phyloP scores from a whole-genome alignment of 164 flowering plant genomes.

The Stephania cephalantha region DNA sequence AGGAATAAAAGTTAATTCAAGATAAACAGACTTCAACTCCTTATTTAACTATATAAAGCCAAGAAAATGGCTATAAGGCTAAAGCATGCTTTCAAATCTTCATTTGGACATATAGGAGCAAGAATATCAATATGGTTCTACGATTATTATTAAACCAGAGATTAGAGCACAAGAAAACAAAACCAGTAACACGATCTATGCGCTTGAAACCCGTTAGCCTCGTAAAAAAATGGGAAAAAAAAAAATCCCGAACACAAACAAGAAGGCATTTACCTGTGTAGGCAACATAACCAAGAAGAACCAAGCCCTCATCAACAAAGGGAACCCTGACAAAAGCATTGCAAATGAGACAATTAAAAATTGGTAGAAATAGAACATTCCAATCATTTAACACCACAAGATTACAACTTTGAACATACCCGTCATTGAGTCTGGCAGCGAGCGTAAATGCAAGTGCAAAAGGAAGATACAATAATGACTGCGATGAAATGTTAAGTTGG shows the following conservation, averaged over 20 bases:
- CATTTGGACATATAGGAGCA: background rate
- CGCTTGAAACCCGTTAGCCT: background rate
- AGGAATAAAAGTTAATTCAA: background rate
- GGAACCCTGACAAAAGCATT: constrained; percentile 55
- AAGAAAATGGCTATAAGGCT: background rate
- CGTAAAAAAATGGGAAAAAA: background rate
- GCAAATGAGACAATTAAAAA: background rate
- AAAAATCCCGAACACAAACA: background rate
- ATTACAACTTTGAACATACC: constrained; percentile 39
- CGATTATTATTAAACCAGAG: background rate
- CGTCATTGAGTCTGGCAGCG: constrained; percentile 75
- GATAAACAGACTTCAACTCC: background rate
- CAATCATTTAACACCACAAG: background rate
- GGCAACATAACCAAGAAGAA: constrained; percentile 64
- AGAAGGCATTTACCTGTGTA: constrained; percentile 59
- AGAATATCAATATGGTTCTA: background rate
- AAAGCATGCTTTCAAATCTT: background rate
- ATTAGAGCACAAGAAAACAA: background rate
- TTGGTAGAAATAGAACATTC: background rate
- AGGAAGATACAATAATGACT: constrained; percentile 91
- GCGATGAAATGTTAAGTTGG: constrained; percentile 20
- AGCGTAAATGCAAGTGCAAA: constrained; percentile 92
- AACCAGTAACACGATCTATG: background rate
- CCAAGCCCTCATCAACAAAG: constrained; percentile 69
- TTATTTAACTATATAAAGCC: background rate